Base-by-base conservation (phyloP, 1,284 basidiomycete species). In the Cystobasidiaceae sp. region DNA sequence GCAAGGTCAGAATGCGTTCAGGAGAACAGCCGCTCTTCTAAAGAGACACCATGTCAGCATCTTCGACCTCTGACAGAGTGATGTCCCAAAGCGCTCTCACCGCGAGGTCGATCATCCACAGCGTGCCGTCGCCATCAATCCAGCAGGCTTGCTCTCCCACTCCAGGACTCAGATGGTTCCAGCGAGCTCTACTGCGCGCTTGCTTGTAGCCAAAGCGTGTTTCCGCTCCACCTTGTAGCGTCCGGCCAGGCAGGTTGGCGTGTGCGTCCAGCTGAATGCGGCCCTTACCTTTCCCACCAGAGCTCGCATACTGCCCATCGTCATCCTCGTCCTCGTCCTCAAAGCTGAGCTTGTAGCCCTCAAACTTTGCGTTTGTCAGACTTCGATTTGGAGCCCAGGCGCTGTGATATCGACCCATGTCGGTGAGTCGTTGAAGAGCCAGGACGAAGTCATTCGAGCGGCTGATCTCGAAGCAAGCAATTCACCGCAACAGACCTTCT, bases 311-410 rank as follows among this genome's bases (percentile, higher is more conserved):
- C 39, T 34, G 43, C 21, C 9, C 41, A 17, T 48, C 52, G 33
- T 17, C 50, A 39, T 34, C 54, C 13, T 51, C 50, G 19, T 64
- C 61, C 27, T 51, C 55, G 33, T 57, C 58, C 21, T 56, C 45
- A 27, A 60, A 66, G 21, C 50, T 61, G 27, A 92, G 81, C 73
- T 84, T 89, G 77, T 92, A 92, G 1, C 87, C 86, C 70, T 92
- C 88, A 68, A 92, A 92, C 70, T 86, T 87, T 2, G 87, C 84
- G 71, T 90, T 90, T n/a, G 88, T 76, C 3, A 90, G 80, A 34
- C 77, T 68, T 28, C 78, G 79, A 27, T 78, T 75, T 3, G 71
- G 61, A 17, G 52, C 61, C 60, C 25, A 80, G 45, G 39, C 34
- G 19, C 61, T 64, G n/a, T n/a, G n/a, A n/a, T n/a, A n/a, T n/a